Evolutionary conservation across 805 yeast species (phyloP).

Genomic region (Lachancea nothofagi): DNA sequence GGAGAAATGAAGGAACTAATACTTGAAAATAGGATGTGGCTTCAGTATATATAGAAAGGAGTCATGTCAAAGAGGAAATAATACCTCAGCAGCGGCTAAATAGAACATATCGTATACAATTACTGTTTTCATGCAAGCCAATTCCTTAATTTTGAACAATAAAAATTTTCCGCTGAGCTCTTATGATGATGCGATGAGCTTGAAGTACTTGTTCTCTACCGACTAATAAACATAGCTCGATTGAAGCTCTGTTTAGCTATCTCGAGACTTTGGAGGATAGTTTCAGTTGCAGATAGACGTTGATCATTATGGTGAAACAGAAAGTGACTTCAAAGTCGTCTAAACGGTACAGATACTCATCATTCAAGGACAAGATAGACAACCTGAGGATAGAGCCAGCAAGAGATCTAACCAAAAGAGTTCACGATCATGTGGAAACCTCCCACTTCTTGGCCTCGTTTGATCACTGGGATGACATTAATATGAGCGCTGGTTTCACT

Average conservation of each 20-base stretch:
- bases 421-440: conserved; percentile 63
- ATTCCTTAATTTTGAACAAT: neutral
- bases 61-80: neutral
- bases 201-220: neutral
- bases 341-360: conserved; percentile 57
- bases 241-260: neutral
- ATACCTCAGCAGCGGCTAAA: conserved; percentile 3
- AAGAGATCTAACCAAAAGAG: conserved; percentile 48
- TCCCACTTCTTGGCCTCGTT: conserved; percentile 77
- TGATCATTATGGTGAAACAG: conserved; percentile 31
- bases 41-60: neutral
- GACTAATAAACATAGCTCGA: neutral
- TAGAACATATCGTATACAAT: too few species aligned
- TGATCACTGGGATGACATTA: conserved; percentile 84
- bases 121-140: neutral
- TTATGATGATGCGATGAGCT: conserved; percentile 1
- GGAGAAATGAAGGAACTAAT: neutral
- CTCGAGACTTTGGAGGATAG: neutral
- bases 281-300: neutral
- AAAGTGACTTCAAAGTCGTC: conserved; percentile 49
- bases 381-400: conserved; percentile 76
- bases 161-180: conserved; percentile 8
- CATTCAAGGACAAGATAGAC: conserved; percentile 83
- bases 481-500: conserved; percentile 65
- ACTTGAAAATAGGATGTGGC: neutral